Evolutionary conservation across 768 basidiomycete genomes (phyloP).

Genomic region (Rhodotorula babjevae): DNA sequence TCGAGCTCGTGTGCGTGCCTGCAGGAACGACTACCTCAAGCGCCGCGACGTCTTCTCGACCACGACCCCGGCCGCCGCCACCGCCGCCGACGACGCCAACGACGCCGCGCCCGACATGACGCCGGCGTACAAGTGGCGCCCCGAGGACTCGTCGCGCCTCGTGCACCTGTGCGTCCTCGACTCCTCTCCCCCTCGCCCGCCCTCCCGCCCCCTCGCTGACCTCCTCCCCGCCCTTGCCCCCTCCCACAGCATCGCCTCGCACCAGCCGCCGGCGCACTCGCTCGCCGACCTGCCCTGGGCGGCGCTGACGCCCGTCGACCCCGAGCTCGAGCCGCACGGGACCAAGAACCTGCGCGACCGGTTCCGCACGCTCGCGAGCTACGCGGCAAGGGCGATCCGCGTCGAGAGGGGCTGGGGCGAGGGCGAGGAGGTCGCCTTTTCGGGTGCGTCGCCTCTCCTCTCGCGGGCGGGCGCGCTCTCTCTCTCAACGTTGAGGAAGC

Average conservation of each 20-base stretch:
- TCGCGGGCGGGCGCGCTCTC: no score
- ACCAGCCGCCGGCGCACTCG: background rate
- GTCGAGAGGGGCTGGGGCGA: background rate
- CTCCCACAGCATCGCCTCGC: constrained; percentile 11
- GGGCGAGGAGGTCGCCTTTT: background rate
- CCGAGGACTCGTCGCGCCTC: constrained; percentile 6
- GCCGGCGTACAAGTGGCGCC: background rate
- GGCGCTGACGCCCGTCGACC: background rate
- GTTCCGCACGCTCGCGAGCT: constrained; percentile 1
- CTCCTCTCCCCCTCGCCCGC: background rate
- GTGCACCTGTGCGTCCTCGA: constrained; percentile 17
- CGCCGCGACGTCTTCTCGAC: constrained; percentile 7
- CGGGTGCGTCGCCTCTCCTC: background rate
- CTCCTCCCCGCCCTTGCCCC: no score
- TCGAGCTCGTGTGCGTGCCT: background rate
- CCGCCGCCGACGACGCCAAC: background rate
- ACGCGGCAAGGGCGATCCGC: background rate
- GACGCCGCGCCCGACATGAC: no score
- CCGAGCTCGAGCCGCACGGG: constrained; percentile 16
- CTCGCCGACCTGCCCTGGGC: constrained; percentile 25
- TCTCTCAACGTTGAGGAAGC: no score
- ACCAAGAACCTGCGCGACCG: constrained; percentile 28
- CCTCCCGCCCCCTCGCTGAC: background rate
- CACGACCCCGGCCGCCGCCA: background rate
- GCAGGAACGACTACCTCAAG: constrained; percentile 10